Evolutionary conservation across 2,329 filamentous ascomycete species (phyloP), one percentile per base, ranked within the genome.

Genomic region (Talaromyces sp.): DNA sequence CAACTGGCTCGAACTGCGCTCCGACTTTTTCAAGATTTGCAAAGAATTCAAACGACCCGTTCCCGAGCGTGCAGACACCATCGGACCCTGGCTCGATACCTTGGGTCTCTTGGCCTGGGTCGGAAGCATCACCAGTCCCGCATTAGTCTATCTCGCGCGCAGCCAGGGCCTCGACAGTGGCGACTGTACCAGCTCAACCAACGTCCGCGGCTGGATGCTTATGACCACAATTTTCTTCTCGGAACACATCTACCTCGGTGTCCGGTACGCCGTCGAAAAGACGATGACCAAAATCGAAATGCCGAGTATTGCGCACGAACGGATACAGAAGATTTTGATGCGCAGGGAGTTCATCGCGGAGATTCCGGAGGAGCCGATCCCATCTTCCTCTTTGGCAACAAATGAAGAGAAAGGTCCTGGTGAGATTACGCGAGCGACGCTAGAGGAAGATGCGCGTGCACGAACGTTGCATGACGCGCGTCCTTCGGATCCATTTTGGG

Each of bases 21-120:
- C 91, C 1, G 95, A 99, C 73, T 93, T 95, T 2, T 85, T 97
- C 78, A 99, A 99, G 77, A 98, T 99, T 71, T 93, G 93, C 67
- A 84, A 92, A 64, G 90, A 93, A 75, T 93, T 91, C 82, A 89
- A 93, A 69, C 87, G 95, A 3, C 95, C 95, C 0, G 92, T 90
- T 39, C 95, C 95, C 0, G 91, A 90, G 83, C 87, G 95, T 61
- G 88, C 91, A 2, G 95, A 99, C 76, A 96, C 91, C 0, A 99
- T 99, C 68, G 95, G 95, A 0, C 93, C 95, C 1, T 99, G 95
- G 95, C 82, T 99, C 8, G 87, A 93, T 68, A 89, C 90, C 1
- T 82, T 99, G 1, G 88, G 88, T 9, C 96, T 99, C 76, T 80
- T 99, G 14, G 90, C 93, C 1, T 99, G 95, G 95, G 82, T 97